Base-by-base conservation (phyloP, 2,329 filamentous ascomycete species). In the Colletotrichum tamarilloi region DNA sequence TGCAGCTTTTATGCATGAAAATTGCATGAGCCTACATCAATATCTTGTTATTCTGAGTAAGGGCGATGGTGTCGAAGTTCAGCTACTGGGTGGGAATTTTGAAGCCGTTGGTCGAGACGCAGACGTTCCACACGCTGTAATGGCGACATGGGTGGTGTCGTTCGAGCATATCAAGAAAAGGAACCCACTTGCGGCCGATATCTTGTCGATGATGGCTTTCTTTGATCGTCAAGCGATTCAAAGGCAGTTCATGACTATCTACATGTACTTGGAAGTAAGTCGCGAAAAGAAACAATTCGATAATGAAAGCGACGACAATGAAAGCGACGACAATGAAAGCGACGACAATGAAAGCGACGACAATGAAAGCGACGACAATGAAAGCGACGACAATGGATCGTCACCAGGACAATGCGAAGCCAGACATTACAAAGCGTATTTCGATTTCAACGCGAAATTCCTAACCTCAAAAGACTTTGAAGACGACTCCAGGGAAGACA, bases 1-100 rank as follows among this genome's bases (percentile, higher is more conserved):
- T 6, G 77, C 81, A 0, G 79, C 81, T 0, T 84, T 82, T 7
- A 83, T 84, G 0, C 76, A 79, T 1, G 77, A 80, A 42, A 82
- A 82, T 6, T 57, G 19, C 0, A 80, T 81, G 7, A 52, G 76
- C 0, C 63, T 80, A n/a, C 6, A 1, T 0, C 24, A 76, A 11
- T 84, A 84, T 6, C 19, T 84, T 0, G 35, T 75, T 9, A 76
- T 82, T 0, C 58, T 83, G 0, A 74, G 75, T 5, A 55, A 76
- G 12, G 77, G 74, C 55, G 76, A 80, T 24, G 6, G 76, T 2
- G 52, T 69, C n/a, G n/a, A 79, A 0, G 30, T 80, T 0, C 64
- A 77, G 0, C 68, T 79, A 1, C 68, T 84, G 7, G 79, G 74
- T 14, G 35, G 12, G 11, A 38, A 38, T 5, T 38, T 38, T n/a